Evolutionary conservation across 305 asterid genomes (phyloP).

Genomic region (Fraxinus velutina): DNA sequence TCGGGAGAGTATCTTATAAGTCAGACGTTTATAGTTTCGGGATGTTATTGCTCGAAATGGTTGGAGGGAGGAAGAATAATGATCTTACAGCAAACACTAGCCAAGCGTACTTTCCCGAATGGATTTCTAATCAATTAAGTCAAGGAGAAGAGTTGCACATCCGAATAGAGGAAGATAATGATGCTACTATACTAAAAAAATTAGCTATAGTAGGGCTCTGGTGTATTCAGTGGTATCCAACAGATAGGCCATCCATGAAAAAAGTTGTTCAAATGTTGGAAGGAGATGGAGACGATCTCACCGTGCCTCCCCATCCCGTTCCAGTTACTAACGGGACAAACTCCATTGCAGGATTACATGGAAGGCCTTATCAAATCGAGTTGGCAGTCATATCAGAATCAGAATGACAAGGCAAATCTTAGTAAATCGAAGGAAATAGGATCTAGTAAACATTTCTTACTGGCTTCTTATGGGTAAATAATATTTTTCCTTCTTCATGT

Average conservation of each 20-base stretch:
- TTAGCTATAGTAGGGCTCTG: conserved; percentile 23
- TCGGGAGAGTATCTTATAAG: conserved; percentile 12
- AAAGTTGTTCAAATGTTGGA: conserved; percentile 29
- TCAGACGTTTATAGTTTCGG: conserved; percentile 25
- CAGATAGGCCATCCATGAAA: conserved; percentile 25
- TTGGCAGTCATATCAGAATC: conserved; percentile 1
- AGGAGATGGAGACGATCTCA: conserved; percentile 21
- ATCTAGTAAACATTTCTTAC: not conserved
- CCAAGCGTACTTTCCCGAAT: conserved; percentile 17
- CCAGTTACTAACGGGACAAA: not conserved
- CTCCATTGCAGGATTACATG: not conserved
- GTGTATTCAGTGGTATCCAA: conserved; percentile 28
- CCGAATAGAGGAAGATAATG: conserved; percentile 15
- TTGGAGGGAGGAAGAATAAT: conserved; percentile 22
- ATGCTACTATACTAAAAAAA: not conserved
- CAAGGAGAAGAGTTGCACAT: conserved; percentile 21
- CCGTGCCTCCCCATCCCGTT: conserved; percentile 21
- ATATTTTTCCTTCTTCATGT: not conserved
- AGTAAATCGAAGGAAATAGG: not conserved
- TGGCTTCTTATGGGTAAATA: not conserved
- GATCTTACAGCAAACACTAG: not conserved
- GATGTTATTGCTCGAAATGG: conserved; percentile 25
- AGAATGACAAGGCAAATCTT: not conserved
- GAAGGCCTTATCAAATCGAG: not conserved
- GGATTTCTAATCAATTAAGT: conserved; percentile 13